Conservation (phyloP, 2,329 filamentous ascomycete species). For the Amauroascus niger region DNA sequence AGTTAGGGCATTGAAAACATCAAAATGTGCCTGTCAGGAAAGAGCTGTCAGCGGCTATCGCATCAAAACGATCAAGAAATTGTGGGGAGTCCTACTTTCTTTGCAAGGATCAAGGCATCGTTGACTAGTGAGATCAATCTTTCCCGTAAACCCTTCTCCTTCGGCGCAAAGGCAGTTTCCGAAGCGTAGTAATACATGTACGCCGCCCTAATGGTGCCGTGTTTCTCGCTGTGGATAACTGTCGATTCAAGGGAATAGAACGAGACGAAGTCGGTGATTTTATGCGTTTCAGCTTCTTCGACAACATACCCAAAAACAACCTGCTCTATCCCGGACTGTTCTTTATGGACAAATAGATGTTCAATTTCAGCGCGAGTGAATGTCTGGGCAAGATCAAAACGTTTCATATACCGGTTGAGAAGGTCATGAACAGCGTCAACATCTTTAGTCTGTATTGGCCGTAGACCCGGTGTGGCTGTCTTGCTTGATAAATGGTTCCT, state of each 20-base stretch:
- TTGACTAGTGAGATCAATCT: conserved; percentile 71
- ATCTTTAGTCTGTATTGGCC: conserved; percentile 71
- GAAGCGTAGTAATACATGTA: conserved; percentile 97
- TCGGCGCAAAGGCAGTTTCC: conserved; percentile 57
- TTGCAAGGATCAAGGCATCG: conserved; percentile 80
- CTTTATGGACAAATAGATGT: conserved; percentile 76
- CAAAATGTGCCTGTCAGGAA: conserved; percentile 57
- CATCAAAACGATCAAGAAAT: conserved; percentile 4
- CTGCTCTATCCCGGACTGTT: conserved; percentile 56
- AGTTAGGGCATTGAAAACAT: conserved; percentile 93
- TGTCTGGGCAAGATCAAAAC: conserved; percentile 74
- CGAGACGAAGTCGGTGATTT: conserved; percentile 92
- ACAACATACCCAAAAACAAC: conserved; percentile 93
- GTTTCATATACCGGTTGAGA: conserved; percentile 64
- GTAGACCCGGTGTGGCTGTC: conserved; percentile 64
- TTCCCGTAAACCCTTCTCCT: conserved; percentile 56
- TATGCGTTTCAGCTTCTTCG: conserved; percentile 59
- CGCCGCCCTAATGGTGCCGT: conserved; percentile 72
- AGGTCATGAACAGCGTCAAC: conserved; percentile 64
- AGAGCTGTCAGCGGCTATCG: conserved; percentile 12
- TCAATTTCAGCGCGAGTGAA: conserved; percentile 71
- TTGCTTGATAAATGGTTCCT: conserved; percentile 73
- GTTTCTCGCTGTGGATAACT: conserved; percentile 70
- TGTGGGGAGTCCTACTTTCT: conserved; percentile 45
- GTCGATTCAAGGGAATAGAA: conserved; percentile 94